Conservation (phyloP, 2,329 filamentous ascomycete species). For the Fusarium tanahbumbuense region DNA sequence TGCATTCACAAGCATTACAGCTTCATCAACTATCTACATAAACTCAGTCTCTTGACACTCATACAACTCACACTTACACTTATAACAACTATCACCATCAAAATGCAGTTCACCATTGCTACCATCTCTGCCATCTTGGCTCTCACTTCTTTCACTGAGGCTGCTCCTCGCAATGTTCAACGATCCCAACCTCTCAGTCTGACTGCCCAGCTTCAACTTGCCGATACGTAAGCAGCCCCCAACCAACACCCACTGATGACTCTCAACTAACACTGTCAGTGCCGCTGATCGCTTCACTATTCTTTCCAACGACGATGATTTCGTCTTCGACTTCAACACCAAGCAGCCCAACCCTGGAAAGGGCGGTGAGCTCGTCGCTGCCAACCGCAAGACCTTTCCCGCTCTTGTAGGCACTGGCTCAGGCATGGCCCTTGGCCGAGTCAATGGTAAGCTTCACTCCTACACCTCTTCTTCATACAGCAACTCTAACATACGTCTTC, state of each 20-base stretch:
- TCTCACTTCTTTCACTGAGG: slow-evolving; percentile 50
- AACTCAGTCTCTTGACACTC: background rate
- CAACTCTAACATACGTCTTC: slow-evolving; percentile 28
- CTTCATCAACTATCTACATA: background rate
- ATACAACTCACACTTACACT: background rate
- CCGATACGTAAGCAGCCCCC: slow-evolving; percentile 51
- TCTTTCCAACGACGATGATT: slow-evolving; percentile 57
- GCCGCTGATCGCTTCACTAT: slow-evolving; percentile 58
- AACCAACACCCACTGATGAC: no score
- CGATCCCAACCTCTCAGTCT: slow-evolving; percentile 46
- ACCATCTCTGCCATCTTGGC: slow-evolving; percentile 55
- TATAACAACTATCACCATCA: slow-evolving; percentile 46
- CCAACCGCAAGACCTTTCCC: slow-evolving; percentile 68
- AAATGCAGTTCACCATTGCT: slow-evolving; percentile 47
- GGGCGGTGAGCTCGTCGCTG: slow-evolving; percentile 62
- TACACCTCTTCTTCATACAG: background rate
- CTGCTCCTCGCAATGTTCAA: slow-evolving; percentile 40
- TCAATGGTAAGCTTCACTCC: slow-evolving; percentile 51
- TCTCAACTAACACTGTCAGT: slow-evolving; percentile 44
- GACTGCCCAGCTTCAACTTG: slow-evolving; percentile 54
- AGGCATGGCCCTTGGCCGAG: slow-evolving; percentile 63
- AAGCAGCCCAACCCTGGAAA: slow-evolving; percentile 39
- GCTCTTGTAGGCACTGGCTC: slow-evolving; percentile 64
- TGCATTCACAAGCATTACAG: slow-evolving; percentile 10
- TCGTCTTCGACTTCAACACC: slow-evolving; percentile 62